These are phyloP conservation scores for Xeromyces bisporus DNA, from an alignment of 495 filamentous ascomycete species.

Conservation along the genomic window DNA sequence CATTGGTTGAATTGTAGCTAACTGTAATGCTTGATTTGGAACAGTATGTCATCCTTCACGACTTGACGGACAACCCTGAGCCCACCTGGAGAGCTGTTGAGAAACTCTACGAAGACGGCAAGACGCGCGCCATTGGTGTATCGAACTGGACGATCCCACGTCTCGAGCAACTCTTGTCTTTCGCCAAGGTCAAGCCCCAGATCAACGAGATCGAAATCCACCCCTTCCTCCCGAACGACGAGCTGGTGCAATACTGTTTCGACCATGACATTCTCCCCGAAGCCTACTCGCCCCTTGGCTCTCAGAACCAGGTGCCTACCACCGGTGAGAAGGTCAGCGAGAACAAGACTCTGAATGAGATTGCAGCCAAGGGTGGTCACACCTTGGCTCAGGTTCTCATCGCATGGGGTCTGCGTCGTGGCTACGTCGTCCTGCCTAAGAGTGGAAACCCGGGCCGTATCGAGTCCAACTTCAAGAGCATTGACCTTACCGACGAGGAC, in stretches of 20 bases:
- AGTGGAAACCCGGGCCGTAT: slow-evolving; percentile 46
- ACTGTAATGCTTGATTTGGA: no score
- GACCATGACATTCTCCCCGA: slow-evolving; percentile 52
- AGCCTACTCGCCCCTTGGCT: slow-evolving; percentile 65
- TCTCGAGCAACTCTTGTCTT: slow-evolving; percentile 50
- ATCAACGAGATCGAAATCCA: slow-evolving; percentile 90
- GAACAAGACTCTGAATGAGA: slow-evolving; percentile 40
- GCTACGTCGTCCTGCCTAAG: slow-evolving; percentile 59
- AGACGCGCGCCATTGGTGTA: slow-evolving; percentile 67
- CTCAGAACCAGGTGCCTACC: slow-evolving; percentile 40
- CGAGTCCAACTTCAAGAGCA: slow-evolving; percentile 47
- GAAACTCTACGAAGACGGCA: slow-evolving; percentile 50
- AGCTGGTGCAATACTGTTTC: slow-evolving; percentile 51
- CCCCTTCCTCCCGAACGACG: slow-evolving; percentile 71
- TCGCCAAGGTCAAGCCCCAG: slow-evolving; percentile 47
- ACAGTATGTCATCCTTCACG: slow-evolving; percentile 38
- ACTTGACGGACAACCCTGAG: slow-evolving; percentile 48
- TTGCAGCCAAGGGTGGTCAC: slow-evolving; percentile 46
- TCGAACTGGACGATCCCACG: slow-evolving; percentile 65
- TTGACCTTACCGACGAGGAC: slow-evolving; percentile 36
- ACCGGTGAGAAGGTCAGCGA: slow-evolving; percentile 45
- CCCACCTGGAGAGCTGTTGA: slow-evolving; percentile 69
- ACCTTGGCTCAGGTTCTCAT: slow-evolving; percentile 51
- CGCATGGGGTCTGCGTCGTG: slow-evolving; percentile 53
- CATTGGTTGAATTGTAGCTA: not conserved